A percentile compares a stretch with the other conserved stretches of the same genome.
Evolutionary conservation across 495 filamentous ascomycete species (phyloP).

Genomic region (Annulohypoxylon maeteangense): DNA sequence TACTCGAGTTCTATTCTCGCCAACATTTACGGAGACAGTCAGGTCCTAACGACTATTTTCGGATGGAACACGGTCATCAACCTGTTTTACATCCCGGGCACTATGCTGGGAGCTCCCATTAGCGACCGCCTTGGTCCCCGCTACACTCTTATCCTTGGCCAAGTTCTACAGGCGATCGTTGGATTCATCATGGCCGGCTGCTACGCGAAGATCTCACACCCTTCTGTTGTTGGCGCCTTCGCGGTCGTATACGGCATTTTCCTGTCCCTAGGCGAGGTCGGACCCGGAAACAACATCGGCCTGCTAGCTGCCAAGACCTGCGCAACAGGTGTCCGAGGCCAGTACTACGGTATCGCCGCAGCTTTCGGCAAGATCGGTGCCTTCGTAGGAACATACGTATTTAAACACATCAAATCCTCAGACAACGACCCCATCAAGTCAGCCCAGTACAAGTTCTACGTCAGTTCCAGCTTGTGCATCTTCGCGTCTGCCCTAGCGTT

Average conservation of each 20-base stretch:
- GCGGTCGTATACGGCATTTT: constrained; percentile 84
- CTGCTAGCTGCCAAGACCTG: constrained; percentile 86
- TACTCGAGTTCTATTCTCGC: constrained; percentile 77
- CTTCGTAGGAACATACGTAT: constrained; percentile 87
- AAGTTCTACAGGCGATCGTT: constrained; percentile 75
- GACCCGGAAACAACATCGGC: constrained; percentile 92
- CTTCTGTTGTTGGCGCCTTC: constrained; percentile 76
- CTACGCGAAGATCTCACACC: constrained; percentile 71
- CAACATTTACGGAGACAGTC: constrained; percentile 67
- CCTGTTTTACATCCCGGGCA: constrained; percentile 86
- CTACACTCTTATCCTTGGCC: constrained; percentile 73
- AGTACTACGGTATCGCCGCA: constrained; percentile 92
- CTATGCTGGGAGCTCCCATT: constrained; percentile 75
- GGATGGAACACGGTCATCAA: constrained; percentile 90
- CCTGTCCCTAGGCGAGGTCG: constrained; percentile 82
- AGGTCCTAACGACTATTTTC: constrained; percentile 76
- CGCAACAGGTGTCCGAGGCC: constrained; percentile 85
- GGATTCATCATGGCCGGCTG: constrained; percentile 88
- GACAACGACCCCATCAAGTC: constrained; percentile 62
- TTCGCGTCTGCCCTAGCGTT: constrained; percentile 68
- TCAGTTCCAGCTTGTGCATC: constrained; percentile 72
- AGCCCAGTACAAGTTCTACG: constrained; percentile 79
- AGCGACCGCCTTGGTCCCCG: constrained; percentile 82
- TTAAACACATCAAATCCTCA: constrained; percentile 75
- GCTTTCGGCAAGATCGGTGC: constrained; percentile 88